Base-by-base conservation (phyloP, 257 asterid species). In the Solanum pennellii region DNA sequence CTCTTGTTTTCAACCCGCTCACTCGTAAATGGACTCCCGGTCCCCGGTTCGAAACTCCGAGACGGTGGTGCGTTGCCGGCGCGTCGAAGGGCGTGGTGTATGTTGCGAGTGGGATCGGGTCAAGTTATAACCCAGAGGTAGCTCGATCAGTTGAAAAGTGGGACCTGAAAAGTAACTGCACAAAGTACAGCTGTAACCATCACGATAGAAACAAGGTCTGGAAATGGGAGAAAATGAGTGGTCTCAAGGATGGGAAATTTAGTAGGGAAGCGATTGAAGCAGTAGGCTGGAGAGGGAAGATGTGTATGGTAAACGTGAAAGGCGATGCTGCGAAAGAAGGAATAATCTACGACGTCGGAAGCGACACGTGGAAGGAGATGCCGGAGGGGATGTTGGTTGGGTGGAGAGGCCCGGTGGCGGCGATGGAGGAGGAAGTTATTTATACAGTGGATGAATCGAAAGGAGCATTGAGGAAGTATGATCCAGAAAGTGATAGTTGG, bases 61-160 rank as follows among this genome's bases (percentile, higher is more conserved):
- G 98, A 6, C 94, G 99, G 3, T 96, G 98, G 98, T 96, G 99
- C 90, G 97, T 91, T 6, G 92, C 96, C 4, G 99, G 99, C 13
- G 88, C 90, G 1, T 85, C 88, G 1, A 47, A 86, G 3, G 91
- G 90, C 4, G 86, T 89, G 3, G 92, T 96, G 9, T 94, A 89
- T 88, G 94, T 94, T 0, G 97, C 98, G 3, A 96, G 99, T 87
- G 98, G 99, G 68, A 89, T 95, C 4, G 98, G 99, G 60, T 91
- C 98, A 86, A 91, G 89, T 89, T 95, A 92, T 91, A 89, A 77
- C 90, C 88, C 83, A 1, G 93, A 92, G 13, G 92, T 93, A 5
- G 98, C 98, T 21, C 88, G 98, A 52, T 93, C 98, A 18, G 92
- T 95, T 9, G 98, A 95, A 72, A 93, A 90, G 90, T 94, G 95